Evolutionary conservation across 2,329 filamentous ascomycete genomes (phyloP).

Genomic region (Paecilomyces niveus): DNA sequence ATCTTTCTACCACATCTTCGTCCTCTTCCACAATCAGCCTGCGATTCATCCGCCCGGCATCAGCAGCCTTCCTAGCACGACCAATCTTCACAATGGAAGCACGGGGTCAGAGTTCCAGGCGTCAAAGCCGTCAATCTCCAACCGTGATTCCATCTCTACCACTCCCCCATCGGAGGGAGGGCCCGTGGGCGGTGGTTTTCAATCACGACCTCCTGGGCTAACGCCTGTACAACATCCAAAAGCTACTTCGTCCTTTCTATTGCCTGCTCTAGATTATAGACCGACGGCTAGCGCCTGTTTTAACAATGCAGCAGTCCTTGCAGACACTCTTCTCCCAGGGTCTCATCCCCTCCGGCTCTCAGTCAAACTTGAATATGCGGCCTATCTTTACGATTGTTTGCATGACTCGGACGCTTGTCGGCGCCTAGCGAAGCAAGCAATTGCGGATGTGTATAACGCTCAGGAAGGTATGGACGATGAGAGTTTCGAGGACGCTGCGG

Average conservation of each 20-base stretch:
- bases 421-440: conserved; percentile 70
- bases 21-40: conserved; percentile 89
- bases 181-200: conserved; percentile 45
- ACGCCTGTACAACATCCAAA: conserved; percentile 22
- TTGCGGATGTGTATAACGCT: conserved; percentile 84
- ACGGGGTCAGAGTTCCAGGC: conserved; percentile 1
- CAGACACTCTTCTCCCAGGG: conserved; percentile 70
- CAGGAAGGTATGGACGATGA: conserved; percentile 91
- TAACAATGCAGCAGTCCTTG: conserved; percentile 64
- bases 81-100: conserved; percentile 19
- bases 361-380: conserved; percentile 84
- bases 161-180: conserved; percentile 50
- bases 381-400: conserved; percentile 88
- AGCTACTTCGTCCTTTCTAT: conserved; percentile 62
- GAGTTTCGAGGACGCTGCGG: conserved; percentile 86
- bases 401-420: conserved; percentile 73
- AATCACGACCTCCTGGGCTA: conserved; percentile 40
- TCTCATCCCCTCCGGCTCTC: conserved; percentile 85
- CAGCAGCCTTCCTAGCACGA: conserved; percentile 27
- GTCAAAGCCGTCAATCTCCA: conserved; percentile 10
- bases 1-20: conserved; percentile 94
- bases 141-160: conserved; percentile 30
- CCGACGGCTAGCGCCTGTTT: conserved; percentile 78
- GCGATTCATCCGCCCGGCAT: conserved; percentile 59
- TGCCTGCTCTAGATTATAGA: conserved; percentile 74